phyloP scores from a whole-genome alignment of 1,284 basidiomycete genomes.

The Ceratorhiza oryzae-sativae region DNA sequence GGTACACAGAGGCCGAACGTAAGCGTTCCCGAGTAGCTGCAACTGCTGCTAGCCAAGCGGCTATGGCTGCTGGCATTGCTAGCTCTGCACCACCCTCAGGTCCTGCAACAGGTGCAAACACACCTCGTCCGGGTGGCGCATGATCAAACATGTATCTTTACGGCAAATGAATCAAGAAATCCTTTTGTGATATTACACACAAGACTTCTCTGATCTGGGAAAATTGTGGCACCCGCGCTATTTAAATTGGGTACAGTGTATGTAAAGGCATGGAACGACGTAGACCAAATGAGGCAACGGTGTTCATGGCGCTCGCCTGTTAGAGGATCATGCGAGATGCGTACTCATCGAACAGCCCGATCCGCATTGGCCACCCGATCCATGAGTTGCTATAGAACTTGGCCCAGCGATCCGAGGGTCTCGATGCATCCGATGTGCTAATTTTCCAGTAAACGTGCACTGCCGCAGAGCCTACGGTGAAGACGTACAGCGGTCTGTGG shows the following conservation, averaged over 20 bases:
- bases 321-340: background rate
- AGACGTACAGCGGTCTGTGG: slow-evolving; percentile 62
- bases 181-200: background rate
- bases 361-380: slow-evolving; percentile 32
- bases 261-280: no score
- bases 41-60: slow-evolving; percentile 82
- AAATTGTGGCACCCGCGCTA: no score
- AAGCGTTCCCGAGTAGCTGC: slow-evolving; percentile 80
- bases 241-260: no score
- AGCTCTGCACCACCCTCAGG: slow-evolving; percentile 32
- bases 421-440: slow-evolving; percentile 59
- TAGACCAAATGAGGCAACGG: no score
- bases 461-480: slow-evolving; percentile 61
- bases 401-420: slow-evolving; percentile 62
- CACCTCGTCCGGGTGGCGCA: slow-evolving; percentile 27
- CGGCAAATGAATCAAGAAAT: slow-evolving; percentile 14
- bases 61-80: slow-evolving; percentile 67
- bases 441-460: slow-evolving; percentile 67
- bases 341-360: background rate
- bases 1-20: slow-evolving; percentile 77
- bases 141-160: slow-evolving; percentile 12
- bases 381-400: slow-evolving; percentile 47
- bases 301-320: no score
- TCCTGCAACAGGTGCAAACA: slow-evolving; percentile 31
- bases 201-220: no score